A percentile compares a stretch with the other conserved stretches of the same genome.
phyloP scores from a whole-genome alignment of 805 yeast genomes.

The Candida krabiensis region DNA sequence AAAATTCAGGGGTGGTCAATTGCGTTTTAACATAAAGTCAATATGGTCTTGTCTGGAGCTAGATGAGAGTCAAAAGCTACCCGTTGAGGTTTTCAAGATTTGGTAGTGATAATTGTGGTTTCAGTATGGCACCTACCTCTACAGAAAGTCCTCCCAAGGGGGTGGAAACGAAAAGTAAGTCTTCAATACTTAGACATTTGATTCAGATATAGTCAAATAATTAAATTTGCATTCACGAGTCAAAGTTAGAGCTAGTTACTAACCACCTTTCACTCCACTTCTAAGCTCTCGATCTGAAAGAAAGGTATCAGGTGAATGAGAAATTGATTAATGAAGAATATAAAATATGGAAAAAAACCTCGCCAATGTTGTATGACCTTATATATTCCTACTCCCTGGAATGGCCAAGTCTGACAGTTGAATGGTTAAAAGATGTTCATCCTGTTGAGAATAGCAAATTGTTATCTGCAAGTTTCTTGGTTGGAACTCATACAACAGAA shows the following conservation, averaged over 20 bases:
- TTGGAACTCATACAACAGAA: constrained; percentile 48
- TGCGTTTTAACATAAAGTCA: too few relatives aligned
- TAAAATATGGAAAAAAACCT: constrained; percentile 81
- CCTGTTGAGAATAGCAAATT: constrained; percentile 6
- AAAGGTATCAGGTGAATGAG: constrained; percentile 52
- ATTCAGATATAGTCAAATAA: too few relatives aligned
- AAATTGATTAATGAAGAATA: constrained; percentile 74
- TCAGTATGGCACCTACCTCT: constrained; percentile 8
- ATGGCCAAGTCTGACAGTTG: constrained; percentile 71
- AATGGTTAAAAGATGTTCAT: constrained; percentile 57
- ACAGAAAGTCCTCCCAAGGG: constrained; percentile 4
- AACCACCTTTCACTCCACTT: too few relatives aligned
- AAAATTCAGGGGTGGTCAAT: too few relatives aligned
- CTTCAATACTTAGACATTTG: too few relatives aligned
- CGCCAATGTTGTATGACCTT: constrained; percentile 74
- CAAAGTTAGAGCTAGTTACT: too few relatives aligned
- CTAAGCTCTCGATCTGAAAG: constrained; percentile 26
- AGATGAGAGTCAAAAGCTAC: too few relatives aligned
- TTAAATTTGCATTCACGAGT: too few relatives aligned
- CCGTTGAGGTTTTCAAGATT: too few relatives aligned
- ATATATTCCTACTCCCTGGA: constrained; percentile 66
- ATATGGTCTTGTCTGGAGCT: too few relatives aligned
- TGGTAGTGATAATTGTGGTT: too few relatives aligned
- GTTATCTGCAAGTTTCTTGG: constrained; percentile 34
- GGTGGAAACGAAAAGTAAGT: constrained; percentile 11